phyloP scores from a whole-genome alignment of 2,329 filamentous ascomycete species.

The Rhinocladiella similis region DNA sequence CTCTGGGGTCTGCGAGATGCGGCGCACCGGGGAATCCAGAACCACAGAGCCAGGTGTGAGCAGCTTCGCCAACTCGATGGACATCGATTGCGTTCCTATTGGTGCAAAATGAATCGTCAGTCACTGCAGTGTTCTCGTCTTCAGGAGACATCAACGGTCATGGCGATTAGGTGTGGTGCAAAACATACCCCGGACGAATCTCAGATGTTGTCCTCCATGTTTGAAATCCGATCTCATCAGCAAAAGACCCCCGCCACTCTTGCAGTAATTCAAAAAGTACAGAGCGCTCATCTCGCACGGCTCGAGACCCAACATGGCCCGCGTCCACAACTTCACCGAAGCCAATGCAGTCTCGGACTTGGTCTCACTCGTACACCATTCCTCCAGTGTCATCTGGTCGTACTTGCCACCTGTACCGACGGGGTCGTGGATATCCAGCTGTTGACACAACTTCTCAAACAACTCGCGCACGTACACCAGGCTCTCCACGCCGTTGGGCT shows the following conservation, averaged over 20 bases:
- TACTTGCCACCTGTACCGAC: conserved; percentile 26
- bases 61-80: conserved; percentile 38
- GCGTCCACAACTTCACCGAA: conserved; percentile 47
- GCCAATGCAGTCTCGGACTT: conserved; percentile 35
- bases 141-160: too few relatives aligned
- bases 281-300: conserved; percentile 52
- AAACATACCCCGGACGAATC: conserved; percentile 29
- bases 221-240: conserved; percentile 55
- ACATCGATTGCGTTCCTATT: conserved; percentile 48
- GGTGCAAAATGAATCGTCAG: not conserved
- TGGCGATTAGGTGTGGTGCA: not conserved
- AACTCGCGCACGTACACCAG: conserved; percentile 38
- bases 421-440: conserved; percentile 32
- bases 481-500: conserved; percentile 25
- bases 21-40: conserved; percentile 33
- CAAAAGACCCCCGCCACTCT: conserved; percentile 52
- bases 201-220: conserved; percentile 55
- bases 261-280: conserved; percentile 59
- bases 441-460: conserved; percentile 42
- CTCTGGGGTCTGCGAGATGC: conserved; percentile 32
- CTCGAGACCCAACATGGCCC: conserved; percentile 54
- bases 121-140: not conserved
- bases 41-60: conserved; percentile 35
- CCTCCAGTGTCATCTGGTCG: conserved; percentile 42
- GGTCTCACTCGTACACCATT: conserved; percentile 37